Base-by-base conservation (phyloP, 768 basidiomycete genomes). In the Pleurotus citrinopileatus region DNA sequence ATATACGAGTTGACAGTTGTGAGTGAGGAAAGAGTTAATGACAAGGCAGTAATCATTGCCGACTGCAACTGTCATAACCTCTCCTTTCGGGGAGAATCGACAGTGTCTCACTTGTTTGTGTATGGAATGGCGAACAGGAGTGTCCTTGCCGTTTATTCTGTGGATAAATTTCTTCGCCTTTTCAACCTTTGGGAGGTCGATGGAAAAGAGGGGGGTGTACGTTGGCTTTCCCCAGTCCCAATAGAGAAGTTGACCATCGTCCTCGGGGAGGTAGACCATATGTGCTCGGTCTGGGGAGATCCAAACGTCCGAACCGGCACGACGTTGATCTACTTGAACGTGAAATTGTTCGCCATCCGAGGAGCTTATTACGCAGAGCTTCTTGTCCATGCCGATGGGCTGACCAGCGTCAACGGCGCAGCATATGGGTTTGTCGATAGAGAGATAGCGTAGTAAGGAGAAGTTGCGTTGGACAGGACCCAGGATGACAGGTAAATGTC, bases 1-100 rank as follows among this genome's bases (percentile, higher is more conserved):
- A 22, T 44, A 44, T 8, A 44, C 43, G 22, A 44, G 43, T 44
- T 44, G 43, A 19, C 20, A 44, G 43, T 44, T 44, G 43, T 44
- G 43, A 4, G 43, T 44, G 17, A 44, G 43, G 22, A 44, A 44
- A 4, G 43, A 44, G 25, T 44, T 44, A 22, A 44, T 44, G 22
- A 44, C 43, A 19, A 44, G 10, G 43, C 43, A 44, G 25, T 19
- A 44, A 17, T 44, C 43, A 26, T 44, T 44, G 43, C 43, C 43
- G 26, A 44, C 43, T 8, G 43, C 43, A 17, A 44, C 19, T 4
- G 43, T 44, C 9, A 44, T 22, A 12, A 44, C 43, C 26, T 44
- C 43, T 12, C 43, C 43, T 9, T 20, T 25, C 9, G 3, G 43
- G 10, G 43, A 44, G 26, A 44, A 44, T 9, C 43, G 43, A 22